Base-by-base conservation (phyloP, 768 basidiomycete species). In the Rhodotorula diobovata region DNA sequence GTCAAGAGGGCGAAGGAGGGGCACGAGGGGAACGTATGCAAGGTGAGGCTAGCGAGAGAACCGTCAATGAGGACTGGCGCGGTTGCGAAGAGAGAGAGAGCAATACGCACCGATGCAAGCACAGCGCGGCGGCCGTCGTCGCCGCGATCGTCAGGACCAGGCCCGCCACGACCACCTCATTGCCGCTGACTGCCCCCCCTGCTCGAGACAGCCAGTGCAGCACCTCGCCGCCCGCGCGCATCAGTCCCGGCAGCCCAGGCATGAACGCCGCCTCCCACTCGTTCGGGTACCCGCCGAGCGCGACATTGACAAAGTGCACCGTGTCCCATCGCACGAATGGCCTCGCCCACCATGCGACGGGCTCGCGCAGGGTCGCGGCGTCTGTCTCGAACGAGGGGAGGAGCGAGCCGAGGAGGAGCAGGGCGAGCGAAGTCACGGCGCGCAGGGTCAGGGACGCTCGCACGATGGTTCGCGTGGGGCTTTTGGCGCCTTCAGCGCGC, bases 221-320 rank as follows among this genome's bases (percentile, higher is more conserved):
- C 50, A 50, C 39, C 48, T 51, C 69, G 37, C 59, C 81, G 61
- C 63, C 63, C 1, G 76, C 21, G 4, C 84, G 82, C 80, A 91
- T 84, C 61, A 89, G 60, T 20, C 81, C 76, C 7, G 34, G 45
- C n/a, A 86, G 80, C 10, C 85, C 90, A 4, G 91, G 89, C 71
- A 92, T 85, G 80, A 92, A 98, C 0, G 95, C 95, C 85, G 90
- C 90, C 73, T 90, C 84, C 76, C 95, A 85, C 78, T 98, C 95
- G 78, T 86, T 87, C 1, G 72, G 70, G 74, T 88, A 85, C 16
- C 85, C 84, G 20, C 84, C 69, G 37, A 82, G 76, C 0, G 91
- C 90, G 63, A 91, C 86, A 76, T 85, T 84, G 12, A 82, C 75
- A 79, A 93, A 97, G 80, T 96, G 89, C 74, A 97, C 85, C 5